Evolutionary conservation across 2,329 filamentous ascomycete species (phyloP).

Genomic region (Atkinsonella texensis): DNA sequence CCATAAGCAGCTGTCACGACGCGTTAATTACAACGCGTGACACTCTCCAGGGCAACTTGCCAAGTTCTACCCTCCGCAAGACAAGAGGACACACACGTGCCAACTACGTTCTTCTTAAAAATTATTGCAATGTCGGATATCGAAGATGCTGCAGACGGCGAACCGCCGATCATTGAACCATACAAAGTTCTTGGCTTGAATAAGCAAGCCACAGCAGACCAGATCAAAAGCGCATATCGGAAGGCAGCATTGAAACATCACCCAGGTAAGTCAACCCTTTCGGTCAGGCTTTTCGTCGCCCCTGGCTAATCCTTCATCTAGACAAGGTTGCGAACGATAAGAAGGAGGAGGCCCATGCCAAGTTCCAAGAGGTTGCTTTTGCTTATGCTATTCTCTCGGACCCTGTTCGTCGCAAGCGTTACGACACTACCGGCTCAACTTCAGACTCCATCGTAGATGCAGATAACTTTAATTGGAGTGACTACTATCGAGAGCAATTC

Average conservation of each 20-base stretch:
- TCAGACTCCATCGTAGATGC: slow-evolving; percentile 67
- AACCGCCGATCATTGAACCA: slow-evolving; percentile 56
- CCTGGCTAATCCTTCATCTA: slow-evolving; percentile 15
- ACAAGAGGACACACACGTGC: no score
- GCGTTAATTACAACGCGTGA: slow-evolving; percentile 11
- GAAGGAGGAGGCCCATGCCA: slow-evolving; percentile 61
- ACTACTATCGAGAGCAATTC: slow-evolving; percentile 81
- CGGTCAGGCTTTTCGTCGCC: not conserved
- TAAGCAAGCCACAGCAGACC: slow-evolving; percentile 57
- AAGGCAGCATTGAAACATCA: slow-evolving; percentile 83
- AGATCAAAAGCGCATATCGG: slow-evolving; percentile 85
- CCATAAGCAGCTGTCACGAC: not conserved
- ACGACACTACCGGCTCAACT: slow-evolving; percentile 83
- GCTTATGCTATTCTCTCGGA: slow-evolving; percentile 91
- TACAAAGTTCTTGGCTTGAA: slow-evolving; percentile 69
- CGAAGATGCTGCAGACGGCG: slow-evolving; percentile 42
- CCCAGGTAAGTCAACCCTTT: slow-evolving; percentile 44
- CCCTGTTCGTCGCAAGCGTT: slow-evolving; percentile 64
- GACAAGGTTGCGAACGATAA: slow-evolving; percentile 64
- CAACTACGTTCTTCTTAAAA: not conserved
- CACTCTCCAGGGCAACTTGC: slow-evolving; percentile 5
- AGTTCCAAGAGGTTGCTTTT: slow-evolving; percentile 85
- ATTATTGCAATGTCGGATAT: slow-evolving; percentile 29
- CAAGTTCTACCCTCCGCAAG: not conserved
- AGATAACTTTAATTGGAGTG: slow-evolving; percentile 78